Base-by-base conservation (phyloP, 257 asterid species). In the Ballota nigra region DNA sequence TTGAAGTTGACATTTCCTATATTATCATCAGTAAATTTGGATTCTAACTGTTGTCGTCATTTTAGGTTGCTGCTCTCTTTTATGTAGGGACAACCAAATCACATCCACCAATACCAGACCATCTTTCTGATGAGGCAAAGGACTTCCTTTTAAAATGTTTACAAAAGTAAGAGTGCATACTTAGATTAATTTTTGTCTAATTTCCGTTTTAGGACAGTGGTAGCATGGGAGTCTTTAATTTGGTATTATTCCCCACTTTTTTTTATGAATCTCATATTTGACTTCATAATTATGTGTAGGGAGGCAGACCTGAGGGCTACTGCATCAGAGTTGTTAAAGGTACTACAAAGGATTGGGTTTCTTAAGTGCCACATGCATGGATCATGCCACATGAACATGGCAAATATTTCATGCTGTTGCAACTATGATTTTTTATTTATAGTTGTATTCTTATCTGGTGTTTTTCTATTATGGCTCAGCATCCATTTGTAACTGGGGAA, bases 61-160 rank as follows among this genome's bases (percentile, higher is more conserved):
- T 76, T 75, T 75, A 95, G 99, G 97, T 88, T 82, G 99, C 99
- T 71, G 99, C 99, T 63, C 94, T 95, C 61, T 95, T 95, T 80
- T 88, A 95, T 36, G 96, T 95, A 1, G 99, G 99, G 73, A 95
- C 97, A 70, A 95, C 99, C 71, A 95, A 95, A 81, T 88, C 98
- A 74, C 99, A 95, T 85, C 99, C 98, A 24, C 99, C 99, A 26
- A 92, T 95, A 72, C 99, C 99, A 3, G 99, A 95, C 40, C 97
- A 92, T 82, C 98, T 95, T 66, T 95, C 99, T 47, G 77, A 75
- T 23, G 97, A 83, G 83, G 98, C 97, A 49, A 90, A 87, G 80
- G 97, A 92, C 71, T 95, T 95, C 78, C 79, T 95, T 53, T 82
- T 95, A 67, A 90, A 87, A 83, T 95, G 99, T 77, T 82, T 95